These are phyloP conservation scores for Acorus calamus DNA, from an alignment of 106 monocot genomes.

Conservation along the genomic window DNA sequence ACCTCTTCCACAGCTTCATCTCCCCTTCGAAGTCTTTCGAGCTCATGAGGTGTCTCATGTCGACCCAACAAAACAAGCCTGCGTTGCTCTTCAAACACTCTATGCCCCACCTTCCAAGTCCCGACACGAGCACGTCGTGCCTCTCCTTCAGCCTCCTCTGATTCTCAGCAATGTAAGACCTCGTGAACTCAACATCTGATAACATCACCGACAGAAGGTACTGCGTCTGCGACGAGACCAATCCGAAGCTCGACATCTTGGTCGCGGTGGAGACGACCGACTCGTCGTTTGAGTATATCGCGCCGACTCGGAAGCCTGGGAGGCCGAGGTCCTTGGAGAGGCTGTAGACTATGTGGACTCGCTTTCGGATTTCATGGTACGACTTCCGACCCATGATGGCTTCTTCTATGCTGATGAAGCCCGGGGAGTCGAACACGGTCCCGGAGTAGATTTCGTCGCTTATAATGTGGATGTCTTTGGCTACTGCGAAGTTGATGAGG, in stretches of 20 bases:
- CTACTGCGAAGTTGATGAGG: slow-evolving; percentile 29
- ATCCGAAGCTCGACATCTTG: slow-evolving; percentile 95
- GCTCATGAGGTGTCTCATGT: slow-evolving; percentile 60
- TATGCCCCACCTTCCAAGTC: slow-evolving; percentile 35
- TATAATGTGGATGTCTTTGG: slow-evolving; percentile 44
- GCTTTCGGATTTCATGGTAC: slow-evolving; percentile 8
- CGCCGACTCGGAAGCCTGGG: slow-evolving; percentile 82
- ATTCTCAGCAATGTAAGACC: slow-evolving; percentile 52
- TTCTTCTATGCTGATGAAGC: slow-evolving; percentile 47
- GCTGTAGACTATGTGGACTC: slow-evolving; percentile 74
- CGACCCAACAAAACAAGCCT: slow-evolving; percentile 83
- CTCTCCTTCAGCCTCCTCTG: slow-evolving; percentile 42
- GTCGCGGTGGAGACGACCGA: slow-evolving; percentile 52
- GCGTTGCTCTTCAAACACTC: slow-evolving; percentile 64
- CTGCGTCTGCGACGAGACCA: slow-evolving; percentile 89
- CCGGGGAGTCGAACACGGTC: slow-evolving; percentile 38
- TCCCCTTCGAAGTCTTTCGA: slow-evolving; percentile 38
- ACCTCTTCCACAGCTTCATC: slow-evolving; percentile 81
- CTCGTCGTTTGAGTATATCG: slow-evolving; percentile 57
- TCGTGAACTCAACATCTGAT: slow-evolving; percentile 48
- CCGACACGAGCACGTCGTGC: slow-evolving; percentile 34
- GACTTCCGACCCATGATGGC: background rate
- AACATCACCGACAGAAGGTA: slow-evolving; percentile 62
- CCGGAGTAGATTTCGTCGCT: slow-evolving; percentile 79
- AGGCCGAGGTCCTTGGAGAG: slow-evolving; percentile 94